Evolutionary conservation across 768 basidiomycete species (phyloP), one percentile per base, ranked within the genome.

Genomic region (Pleurotus platypus): DNA sequence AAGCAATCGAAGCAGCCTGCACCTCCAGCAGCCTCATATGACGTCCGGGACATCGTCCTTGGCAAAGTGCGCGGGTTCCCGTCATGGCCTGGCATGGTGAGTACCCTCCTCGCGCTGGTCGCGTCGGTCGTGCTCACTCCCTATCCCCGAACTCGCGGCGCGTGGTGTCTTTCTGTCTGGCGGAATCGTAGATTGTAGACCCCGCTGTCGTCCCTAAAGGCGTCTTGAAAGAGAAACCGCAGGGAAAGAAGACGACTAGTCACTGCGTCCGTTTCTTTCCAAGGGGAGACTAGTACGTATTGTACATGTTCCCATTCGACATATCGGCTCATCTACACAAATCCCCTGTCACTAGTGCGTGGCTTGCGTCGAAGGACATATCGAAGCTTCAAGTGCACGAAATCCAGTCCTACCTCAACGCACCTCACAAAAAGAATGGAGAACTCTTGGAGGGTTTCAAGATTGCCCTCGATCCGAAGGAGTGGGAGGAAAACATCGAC

Each of bases 21-120:
- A 22, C 39, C 51, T 11, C 30, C 30, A 9, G 22, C n/a, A n/a
- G 68, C 76, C 11, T 75, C 76, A 46, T 96, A 90, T 70, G 78
- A 80, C 20, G 67, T 80, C 56, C 86, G 89, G 72, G 94, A 98
- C 66, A 78, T 94, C 63, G 93, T 98, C 39, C 84, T 98, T 59
- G 94, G 84, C 22, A 95, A 96, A 78, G 75, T 99, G 69, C 92
- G 91, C 75, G 97, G 96, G 8, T 98, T 79, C 75, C 94, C 97
- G 1, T 81, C 90, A 3, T 99, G 97, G 97, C 97, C 94, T 55
- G 92, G 86, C 69, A 89, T 91, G 77, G 96, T 96, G 68, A 73
- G 91, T 82, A 58, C 60, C 66, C 58, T 51, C 47, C 11, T 35
- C 30, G 30, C 30, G 30, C 30, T 35, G 30, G 30, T 35, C 30